phyloP scores from a whole-genome alignment of 2,329 filamentous ascomycete species.

The Dactylellina haptotyla region DNA sequence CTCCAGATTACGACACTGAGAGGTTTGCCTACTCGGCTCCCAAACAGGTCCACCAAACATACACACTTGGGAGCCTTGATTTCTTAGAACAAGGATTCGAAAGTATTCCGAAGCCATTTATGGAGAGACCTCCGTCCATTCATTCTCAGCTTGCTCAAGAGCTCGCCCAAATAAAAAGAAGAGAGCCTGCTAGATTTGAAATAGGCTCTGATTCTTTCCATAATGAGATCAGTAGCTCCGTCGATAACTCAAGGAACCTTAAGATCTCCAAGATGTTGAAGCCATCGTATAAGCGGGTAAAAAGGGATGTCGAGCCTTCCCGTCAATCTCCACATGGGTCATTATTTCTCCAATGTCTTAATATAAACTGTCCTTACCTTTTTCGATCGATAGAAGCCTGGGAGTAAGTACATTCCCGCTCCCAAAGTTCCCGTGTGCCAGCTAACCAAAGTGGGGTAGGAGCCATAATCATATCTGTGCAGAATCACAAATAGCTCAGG shows the following conservation, averaged over 20 bases:
- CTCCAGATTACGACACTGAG: background rate
- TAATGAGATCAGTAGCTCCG: background rate
- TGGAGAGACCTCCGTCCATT: background rate
- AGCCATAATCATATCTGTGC: conserved; percentile 16
- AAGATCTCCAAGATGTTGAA: background rate
- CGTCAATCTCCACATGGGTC: background rate
- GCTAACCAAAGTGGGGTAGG: conserved; percentile 12
- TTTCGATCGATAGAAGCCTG: conserved; percentile 18
- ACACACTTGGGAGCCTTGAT: conserved; percentile 5
- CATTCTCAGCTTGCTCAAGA: background rate
- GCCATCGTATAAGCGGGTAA: background rate
- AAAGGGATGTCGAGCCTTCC: background rate
- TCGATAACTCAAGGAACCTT: background rate
- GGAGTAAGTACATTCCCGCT: conserved; percentile 15
- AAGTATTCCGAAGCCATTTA: background rate
- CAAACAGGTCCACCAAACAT: conserved; percentile 1
- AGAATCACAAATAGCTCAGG: conserved; percentile 5
- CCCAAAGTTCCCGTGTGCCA: background rate
- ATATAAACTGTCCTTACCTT: conserved; percentile 14
- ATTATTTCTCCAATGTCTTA: conserved; percentile 25
- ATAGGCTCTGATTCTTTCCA: background rate
- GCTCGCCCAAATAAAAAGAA: background rate
- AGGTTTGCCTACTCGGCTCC: background rate
- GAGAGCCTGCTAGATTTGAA: conserved; percentile 1
- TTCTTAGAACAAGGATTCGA: background rate